These are phyloP conservation scores for Aspergillus steynii DNA, from an alignment of 495 filamentous ascomycete species.

Conservation along the genomic window DNA sequence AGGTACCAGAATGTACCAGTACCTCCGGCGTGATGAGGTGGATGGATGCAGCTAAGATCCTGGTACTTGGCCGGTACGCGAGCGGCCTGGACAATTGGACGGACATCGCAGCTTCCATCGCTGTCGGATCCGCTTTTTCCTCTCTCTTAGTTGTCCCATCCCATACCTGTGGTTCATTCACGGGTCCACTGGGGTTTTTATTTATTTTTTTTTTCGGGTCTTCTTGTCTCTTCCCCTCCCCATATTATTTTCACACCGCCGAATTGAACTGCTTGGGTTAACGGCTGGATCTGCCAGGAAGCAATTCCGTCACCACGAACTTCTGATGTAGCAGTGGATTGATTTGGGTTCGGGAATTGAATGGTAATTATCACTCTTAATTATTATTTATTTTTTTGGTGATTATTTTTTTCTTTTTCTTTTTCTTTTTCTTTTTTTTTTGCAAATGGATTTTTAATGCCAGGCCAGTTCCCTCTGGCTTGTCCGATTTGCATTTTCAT, in stretches of 20 bases:
- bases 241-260: not conserved
- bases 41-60: slow-evolving; percentile 1
- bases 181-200: not conserved
- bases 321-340: not conserved
- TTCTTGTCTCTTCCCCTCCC: slow-evolving; percentile 3
- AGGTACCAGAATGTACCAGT: not conserved
- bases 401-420: not conserved
- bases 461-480: not conserved
- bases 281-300: not conserved
- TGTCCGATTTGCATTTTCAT: not conserved
- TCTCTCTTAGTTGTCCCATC: not conserved
- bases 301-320: too few species aligned
- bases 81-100: not conserved
- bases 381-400: not conserved
- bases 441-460: not conserved
- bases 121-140: not conserved
- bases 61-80: not conserved
- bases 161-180: slow-evolving; percentile 6
- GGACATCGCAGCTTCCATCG: not conserved
- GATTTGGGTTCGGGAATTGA: slow-evolving; percentile 2
- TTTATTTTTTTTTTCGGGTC: not conserved
- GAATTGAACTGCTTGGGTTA: not conserved
- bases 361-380: not conserved
- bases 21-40: slow-evolving; percentile 7
- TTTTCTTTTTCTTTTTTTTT: slow-evolving; percentile 7